phyloP scores from a whole-genome alignment of 1,284 basidiomycete species.

The Paramarasmius palmivorus region DNA sequence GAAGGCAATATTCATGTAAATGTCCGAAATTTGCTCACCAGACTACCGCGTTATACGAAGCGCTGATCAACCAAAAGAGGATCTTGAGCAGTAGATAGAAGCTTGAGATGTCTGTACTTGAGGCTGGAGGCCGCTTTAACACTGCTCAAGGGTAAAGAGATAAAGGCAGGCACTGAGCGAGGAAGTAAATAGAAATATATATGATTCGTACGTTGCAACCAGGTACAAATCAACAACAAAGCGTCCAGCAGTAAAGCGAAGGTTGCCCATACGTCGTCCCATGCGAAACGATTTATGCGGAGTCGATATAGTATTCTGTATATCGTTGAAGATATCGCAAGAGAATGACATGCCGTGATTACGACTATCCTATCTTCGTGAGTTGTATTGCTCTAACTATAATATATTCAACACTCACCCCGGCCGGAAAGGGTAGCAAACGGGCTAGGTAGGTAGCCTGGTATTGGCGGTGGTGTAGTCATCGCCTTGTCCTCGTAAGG shows the following conservation, averaged over 20 bases:
- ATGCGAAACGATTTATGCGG: neutral
- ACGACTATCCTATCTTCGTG: neutral
- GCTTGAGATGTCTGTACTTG: neutral
- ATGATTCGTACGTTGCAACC: neutral
- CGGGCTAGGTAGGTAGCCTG: neutral
- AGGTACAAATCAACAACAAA: neutral
- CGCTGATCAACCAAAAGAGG: neutral
- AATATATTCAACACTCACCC: neutral
- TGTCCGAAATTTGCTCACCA: neutral
- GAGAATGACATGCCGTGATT: neutral
- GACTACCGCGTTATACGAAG: neutral
- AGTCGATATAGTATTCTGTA: neutral
- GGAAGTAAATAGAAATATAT: too few species aligned
- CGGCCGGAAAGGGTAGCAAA: neutral
- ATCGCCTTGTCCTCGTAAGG: too few species aligned
- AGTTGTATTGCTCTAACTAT: neutral
- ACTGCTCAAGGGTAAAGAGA: too few species aligned
- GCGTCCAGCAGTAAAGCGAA: neutral
- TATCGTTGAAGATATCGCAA: neutral
- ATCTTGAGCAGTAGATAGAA: neutral
- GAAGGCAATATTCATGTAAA: neutral
- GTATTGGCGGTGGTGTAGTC: neutral
- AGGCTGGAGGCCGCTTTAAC: too few species aligned
- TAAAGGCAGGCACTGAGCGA: too few species aligned
- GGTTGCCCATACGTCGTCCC: neutral